Conservation (phyloP, 257 asterid genomes). For the Salvia splendens region DNA sequence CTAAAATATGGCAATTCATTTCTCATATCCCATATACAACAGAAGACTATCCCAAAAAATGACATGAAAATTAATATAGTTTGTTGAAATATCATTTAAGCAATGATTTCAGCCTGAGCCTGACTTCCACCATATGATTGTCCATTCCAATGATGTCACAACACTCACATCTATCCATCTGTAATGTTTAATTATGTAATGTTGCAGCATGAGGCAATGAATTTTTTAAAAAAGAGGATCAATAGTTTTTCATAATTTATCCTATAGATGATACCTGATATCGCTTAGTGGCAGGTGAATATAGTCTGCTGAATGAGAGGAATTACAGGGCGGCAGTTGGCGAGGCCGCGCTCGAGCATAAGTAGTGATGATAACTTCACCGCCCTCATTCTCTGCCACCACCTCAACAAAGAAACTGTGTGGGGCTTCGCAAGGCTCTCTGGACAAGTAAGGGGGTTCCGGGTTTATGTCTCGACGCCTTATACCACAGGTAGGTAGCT, state of each 20-base stretch:
- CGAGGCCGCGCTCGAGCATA: slow-evolving; percentile 44
- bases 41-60: not conserved
- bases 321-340: slow-evolving; percentile 33
- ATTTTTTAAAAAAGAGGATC: no score
- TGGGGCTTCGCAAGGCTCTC: slow-evolving; percentile 57
- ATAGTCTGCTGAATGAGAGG: slow-evolving; percentile 35
- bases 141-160: slow-evolving; percentile 38
- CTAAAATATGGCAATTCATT: no score
- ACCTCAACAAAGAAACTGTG: slow-evolving; percentile 49
- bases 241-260: no score
- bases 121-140: slow-evolving; percentile 27
- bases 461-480: no score
- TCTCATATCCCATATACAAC: no score
- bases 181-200: no score
- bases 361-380: slow-evolving; percentile 32
- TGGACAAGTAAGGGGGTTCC: slow-evolving; percentile 30
- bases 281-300: slow-evolving; percentile 32
- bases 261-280: not conserved
- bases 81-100: slow-evolving; percentile 8
- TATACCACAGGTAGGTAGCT: slow-evolving; percentile 51
- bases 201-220: no score
- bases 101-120: slow-evolving; percentile 41
- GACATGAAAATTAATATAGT: no score
- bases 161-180: slow-evolving; percentile 50
- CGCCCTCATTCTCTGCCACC: not conserved